These are phyloP conservation scores for Trebouxia sp. DNA, from an alignment of 139 green algal species.

Conservation along the genomic window DNA sequence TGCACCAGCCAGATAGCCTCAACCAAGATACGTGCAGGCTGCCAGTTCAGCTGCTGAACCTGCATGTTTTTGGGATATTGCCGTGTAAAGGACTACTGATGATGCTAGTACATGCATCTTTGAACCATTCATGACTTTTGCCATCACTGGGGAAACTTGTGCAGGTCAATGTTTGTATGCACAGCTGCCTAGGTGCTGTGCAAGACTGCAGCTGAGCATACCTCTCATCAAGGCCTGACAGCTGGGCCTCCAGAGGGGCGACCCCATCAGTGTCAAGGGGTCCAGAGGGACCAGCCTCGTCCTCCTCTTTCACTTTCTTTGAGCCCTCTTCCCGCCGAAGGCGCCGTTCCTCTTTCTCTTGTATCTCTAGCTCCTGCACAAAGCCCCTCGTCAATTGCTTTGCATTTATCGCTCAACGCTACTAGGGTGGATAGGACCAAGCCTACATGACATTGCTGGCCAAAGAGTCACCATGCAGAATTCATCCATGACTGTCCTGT, in stretches of 20 bases:
- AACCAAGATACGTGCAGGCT: too few relatives aligned
- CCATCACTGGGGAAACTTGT: too few relatives aligned
- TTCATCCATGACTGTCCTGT: too few relatives aligned
- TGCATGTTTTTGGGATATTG: too few relatives aligned
- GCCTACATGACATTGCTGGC: too few relatives aligned
- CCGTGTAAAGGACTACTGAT: too few relatives aligned
- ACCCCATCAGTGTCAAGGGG: neutral
- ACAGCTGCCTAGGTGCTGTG: neutral
- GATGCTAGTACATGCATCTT: too few relatives aligned
- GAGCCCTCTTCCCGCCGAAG: conserved; percentile 37
- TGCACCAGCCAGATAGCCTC: too few relatives aligned
- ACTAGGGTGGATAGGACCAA: too few relatives aligned
- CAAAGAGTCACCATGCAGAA: too few relatives aligned
- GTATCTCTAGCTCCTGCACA: conserved; percentile 45
- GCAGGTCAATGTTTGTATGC: neutral
- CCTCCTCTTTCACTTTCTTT: conserved; percentile 34
- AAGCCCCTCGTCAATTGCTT: neutral
- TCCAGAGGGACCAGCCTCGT: neutral
- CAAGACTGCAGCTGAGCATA: neutral
- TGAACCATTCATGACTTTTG: too few relatives aligned
- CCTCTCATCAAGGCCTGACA: conserved; percentile 25
- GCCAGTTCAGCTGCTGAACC: too few relatives aligned
- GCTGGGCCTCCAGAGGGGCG: neutral
- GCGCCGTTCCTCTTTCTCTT: conserved; percentile 44
- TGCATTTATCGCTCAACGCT: neutral